phyloP scores from a whole-genome alignment of 345 rosid species.

The Toxicodendron radicans region DNA sequence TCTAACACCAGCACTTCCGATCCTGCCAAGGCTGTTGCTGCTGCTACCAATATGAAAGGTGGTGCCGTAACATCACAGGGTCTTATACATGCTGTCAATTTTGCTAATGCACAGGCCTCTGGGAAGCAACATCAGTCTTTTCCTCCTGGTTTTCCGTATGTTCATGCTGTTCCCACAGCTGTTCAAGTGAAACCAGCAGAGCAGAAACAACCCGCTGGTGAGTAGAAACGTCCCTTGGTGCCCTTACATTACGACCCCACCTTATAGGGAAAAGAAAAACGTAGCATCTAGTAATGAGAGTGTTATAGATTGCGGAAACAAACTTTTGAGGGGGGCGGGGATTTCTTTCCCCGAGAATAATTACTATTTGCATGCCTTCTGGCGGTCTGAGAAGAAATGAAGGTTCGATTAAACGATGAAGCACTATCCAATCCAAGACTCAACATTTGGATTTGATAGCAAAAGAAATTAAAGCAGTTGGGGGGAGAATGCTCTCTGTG shows the following conservation, averaged over 20 bases:
- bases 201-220: conserved; percentile 76
- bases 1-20: conserved; percentile 50
- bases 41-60: conserved; percentile 66
- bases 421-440: neutral
- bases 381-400: conserved; percentile 28
- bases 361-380: conserved; percentile 4
- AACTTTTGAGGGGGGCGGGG: conserved; percentile 8
- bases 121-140: conserved; percentile 61
- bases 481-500: conserved; percentile 4
- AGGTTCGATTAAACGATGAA: neutral
- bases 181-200: conserved; percentile 86
- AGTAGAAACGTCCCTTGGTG: conserved; percentile 23
- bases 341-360: conserved; percentile 17
- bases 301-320: conserved; percentile 18
- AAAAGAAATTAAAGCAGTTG: conserved; percentile 27
- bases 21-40: conserved; percentile 67
- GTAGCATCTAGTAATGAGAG: conserved; percentile 4
- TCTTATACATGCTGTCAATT: conserved; percentile 45
- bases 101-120: conserved; percentile 43
- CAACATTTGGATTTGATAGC: neutral
- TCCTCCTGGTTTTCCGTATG: conserved; percentile 63
- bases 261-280: neutral
- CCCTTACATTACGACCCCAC: conserved; percentile 13
- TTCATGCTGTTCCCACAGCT: conserved; percentile 50
- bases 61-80: conserved; percentile 53